A percentile compares a stretch with the other conserved stretches of the same genome.
These are phyloP conservation scores for Salvia miltiorrhiza DNA, from an alignment of 257 asterid species.

Conservation along the genomic window DNA sequence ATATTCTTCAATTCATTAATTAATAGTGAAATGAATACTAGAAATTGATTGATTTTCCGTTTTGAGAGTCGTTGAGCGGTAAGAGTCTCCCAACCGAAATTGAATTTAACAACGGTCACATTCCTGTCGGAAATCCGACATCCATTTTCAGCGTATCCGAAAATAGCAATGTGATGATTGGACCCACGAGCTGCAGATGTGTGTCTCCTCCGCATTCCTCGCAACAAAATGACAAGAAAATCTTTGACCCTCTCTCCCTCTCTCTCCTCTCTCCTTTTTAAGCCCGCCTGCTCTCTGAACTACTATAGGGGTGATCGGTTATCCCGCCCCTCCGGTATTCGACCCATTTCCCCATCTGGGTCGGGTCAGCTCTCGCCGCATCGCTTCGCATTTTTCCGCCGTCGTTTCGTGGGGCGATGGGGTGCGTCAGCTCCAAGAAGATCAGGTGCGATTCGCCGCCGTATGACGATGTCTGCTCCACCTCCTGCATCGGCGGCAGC, in stretches of 20 bases:
- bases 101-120: slow-evolving; percentile 31
- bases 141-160: background rate
- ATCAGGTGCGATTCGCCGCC: slow-evolving; percentile 40
- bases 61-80: too few species aligned
- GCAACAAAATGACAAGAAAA: slow-evolving; percentile 13
- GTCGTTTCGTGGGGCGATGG: slow-evolving; percentile 86
- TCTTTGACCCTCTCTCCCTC: slow-evolving; percentile 28
- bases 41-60: too few species aligned
- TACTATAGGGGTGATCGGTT: slow-evolving; percentile 36
- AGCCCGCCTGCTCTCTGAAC: slow-evolving; percentile 21
- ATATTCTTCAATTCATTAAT: too few species aligned
- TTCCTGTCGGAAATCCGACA: background rate
- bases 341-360: slow-evolving; percentile 42
- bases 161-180: slow-evolving; percentile 6
- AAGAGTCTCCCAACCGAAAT: slow-evolving; percentile 26
- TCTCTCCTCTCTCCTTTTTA: slow-evolving; percentile 2
- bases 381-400: slow-evolving; percentile 35
- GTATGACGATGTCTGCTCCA: slow-evolving; percentile 24
- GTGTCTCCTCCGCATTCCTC: slow-evolving; percentile 35
- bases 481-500: slow-evolving; percentile 12
- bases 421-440: slow-evolving; percentile 87
- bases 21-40: too few species aligned
- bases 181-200: slow-evolving; percentile 21
- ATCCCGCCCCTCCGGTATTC: slow-evolving; percentile 26
- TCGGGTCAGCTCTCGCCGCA: slow-evolving; percentile 25